Evolutionary conservation across 2,329 filamentous ascomycete genomes (phyloP), one percentile per base, ranked within the genome.

Genomic region (Erysiphe pulchra): DNA sequence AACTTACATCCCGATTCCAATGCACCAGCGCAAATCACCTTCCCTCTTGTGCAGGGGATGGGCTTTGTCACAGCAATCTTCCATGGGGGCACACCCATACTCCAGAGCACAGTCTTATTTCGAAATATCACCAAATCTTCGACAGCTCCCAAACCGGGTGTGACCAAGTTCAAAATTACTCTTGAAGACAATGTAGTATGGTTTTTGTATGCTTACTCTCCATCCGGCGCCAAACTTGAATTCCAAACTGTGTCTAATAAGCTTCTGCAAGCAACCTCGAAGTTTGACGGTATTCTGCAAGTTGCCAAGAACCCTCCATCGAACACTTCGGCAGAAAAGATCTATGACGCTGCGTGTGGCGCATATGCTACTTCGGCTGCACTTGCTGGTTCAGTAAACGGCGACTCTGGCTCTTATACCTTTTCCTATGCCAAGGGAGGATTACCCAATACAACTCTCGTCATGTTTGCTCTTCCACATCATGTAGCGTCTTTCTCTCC

Each of bases 11-110:
- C 68, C 2, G 63, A 66, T 18, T 56, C 60, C n/a, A 64, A 64
- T 2, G 66, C 69, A 8, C 59, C 65, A 1, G 70, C 78, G 0
- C 65, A 70, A 1, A 69, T 95, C 17, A 77, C 73, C 0, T 84
- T 92, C 51, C 85, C 86, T 0, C 57, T 94, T 8, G 75, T 92
- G 0, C 87, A 95, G 57, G 90, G 90, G 11, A 90, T 92, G 75
- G 78, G 74, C 0, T 92, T 85, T 54, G 66, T 93, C 16, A 94
- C 86, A 4, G 86, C 69, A 0, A 60, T 80, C 16, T 95, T 86
- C 60, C 68, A 67, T 46, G 73, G 75, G 30, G 67, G 74, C 0
- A 76, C 73, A 8, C 87, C 87, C 0, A 56, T 77, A 4, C 68
- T 95, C 39, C 75, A 86, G 53, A 79, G 77, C 18, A 75, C 74